Evolutionary conservation across 257 asterid species (phyloP), one percentile per base, ranked within the genome.

Genomic region (Penstemon eatonii): DNA sequence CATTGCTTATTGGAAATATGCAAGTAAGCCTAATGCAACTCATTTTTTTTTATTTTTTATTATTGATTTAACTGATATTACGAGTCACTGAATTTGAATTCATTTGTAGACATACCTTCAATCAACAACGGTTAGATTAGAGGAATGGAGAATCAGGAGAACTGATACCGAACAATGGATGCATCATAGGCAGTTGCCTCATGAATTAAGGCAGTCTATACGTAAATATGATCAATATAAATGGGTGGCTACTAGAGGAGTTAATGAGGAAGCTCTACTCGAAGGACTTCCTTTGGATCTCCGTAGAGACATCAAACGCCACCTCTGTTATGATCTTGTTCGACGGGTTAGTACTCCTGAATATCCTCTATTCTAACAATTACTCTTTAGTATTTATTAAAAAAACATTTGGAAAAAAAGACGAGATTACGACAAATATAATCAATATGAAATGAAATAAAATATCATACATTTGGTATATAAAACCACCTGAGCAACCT

Each of bases 121-220:
- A 78, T 94, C 97, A 8, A 89, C 99, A 12, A 90, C 97, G 0
- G 90, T 90, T 12, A 72, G 96, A 78, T 78, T 94, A 79, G 99
- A 94, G 76, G 99, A 94, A 47, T 94, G 99, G 96, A 82, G 99
- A 71, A 91, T 91, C 63, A 74, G 79, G 82, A 80, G 97, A 82
- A 89, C 91, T 2, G 99, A 94, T 72, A 85, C 96, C 0, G 99
- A 94, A 62, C 96, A 89, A 66, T 94, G 99, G 99, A 94, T 94
- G 97, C 99, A 69, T 71, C 99, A 94, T 18, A 82, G 99, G 76
- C 99, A 91, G 83, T 80, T 94, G 8, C 99, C 99, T 36, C 96
- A 81, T 46, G 96, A 91, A 64, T 69, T 94, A 63, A 75, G 96
- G 78, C 91, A 89, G 56, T 85, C 96, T 3, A 92, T 94, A 5